phyloP scores from a whole-genome alignment of 371 early-diverging fungal genomes.

The Amoeboradix gromovi region DNA sequence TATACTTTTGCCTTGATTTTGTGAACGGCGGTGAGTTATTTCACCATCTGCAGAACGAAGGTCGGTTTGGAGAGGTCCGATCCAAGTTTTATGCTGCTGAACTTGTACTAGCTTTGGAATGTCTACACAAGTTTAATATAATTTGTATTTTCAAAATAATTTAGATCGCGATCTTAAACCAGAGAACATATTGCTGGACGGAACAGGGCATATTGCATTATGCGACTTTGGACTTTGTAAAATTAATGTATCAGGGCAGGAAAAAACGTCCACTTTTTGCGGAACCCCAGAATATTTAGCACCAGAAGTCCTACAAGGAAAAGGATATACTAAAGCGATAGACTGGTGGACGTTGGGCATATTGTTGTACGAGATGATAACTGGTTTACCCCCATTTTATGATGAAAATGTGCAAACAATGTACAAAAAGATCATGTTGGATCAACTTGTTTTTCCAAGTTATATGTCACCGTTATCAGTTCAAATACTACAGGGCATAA shows the following conservation, averaged over 20 bases:
- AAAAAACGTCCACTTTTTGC: conserved; percentile 57
- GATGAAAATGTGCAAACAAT: conserved; percentile 51
- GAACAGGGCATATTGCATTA: conserved; percentile 80
- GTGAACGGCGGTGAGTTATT: conserved; percentile 96
- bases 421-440: conserved; percentile 46
- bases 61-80: conserved; percentile 38
- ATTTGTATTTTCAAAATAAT: conserved; percentile 26
- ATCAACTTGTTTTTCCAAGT: conserved; percentile 36
- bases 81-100: conserved; percentile 60
- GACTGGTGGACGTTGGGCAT: conserved; percentile 83
- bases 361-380: conserved; percentile 63
- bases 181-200: conserved; percentile 81
- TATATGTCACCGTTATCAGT: conserved; percentile 25
- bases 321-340: conserved; percentile 67
- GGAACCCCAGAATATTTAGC: conserved; percentile 87
- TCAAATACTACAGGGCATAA: conserved; percentile 26
- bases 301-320: conserved; percentile 64
- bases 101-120: conserved; percentile 51
- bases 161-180: conserved; percentile 51
- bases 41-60: conserved; percentile 47
- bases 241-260: conserved; percentile 29
- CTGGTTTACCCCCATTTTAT: conserved; percentile 67
- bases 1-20: conserved; percentile 83
- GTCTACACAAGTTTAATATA: conserved; percentile 56
- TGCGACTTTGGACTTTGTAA: conserved; percentile 95